Base-by-base conservation (phyloP, 2,329 filamentous ascomycete species). In the Diplodia intermedia region DNA sequence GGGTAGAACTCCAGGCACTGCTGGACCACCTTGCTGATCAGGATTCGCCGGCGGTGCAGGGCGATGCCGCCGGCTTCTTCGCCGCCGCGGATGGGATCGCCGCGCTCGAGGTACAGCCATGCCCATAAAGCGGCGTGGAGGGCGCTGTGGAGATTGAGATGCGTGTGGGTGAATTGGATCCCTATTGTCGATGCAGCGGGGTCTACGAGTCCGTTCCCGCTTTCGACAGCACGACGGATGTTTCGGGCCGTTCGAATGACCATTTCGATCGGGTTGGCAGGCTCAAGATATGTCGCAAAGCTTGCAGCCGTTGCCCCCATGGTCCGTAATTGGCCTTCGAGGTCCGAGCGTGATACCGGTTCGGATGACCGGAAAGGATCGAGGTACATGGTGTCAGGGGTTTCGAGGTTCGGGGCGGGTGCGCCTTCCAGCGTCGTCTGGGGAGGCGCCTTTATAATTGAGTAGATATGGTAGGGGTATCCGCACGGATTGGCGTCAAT, bases 391-490 rank as follows among this genome's bases (percentile, higher is more conserved):
- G 84, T 82, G 26, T 63, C 56, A n/a, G n/a, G 43, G 69, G 85
- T 82, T 8, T 77, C 74, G 8, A 73, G 71, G 29, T 70, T 63
- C n/a, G 66, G 68, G 54, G 72, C 73, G 63, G 68, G 74, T 56
- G 77, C 76, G 72, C 82, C 80, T 57, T 84, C 79, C 1, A 84
- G 77, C 38, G 89, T 88, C 72, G 86, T 78, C 2, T 87, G 88
- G 0, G 81, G 76, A 0, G 86, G 84, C 5, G 91, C 86, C 62
- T 86, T 84, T 14, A 98, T 88, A 65, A 96, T 88, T 20, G 89
- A 91, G 75, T 97, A 90, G 15, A 97, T 92, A 75, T 97, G 93
- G 71, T 88, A 91, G 3, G 94, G 93, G 74, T 94, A 91, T 53
- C 90, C 89, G 72, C 91, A 94, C 66, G 91, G 93, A 40, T 88